Base-by-base conservation (phyloP, 2,329 filamentous ascomycete species). In the Fusarium redolens region DNA sequence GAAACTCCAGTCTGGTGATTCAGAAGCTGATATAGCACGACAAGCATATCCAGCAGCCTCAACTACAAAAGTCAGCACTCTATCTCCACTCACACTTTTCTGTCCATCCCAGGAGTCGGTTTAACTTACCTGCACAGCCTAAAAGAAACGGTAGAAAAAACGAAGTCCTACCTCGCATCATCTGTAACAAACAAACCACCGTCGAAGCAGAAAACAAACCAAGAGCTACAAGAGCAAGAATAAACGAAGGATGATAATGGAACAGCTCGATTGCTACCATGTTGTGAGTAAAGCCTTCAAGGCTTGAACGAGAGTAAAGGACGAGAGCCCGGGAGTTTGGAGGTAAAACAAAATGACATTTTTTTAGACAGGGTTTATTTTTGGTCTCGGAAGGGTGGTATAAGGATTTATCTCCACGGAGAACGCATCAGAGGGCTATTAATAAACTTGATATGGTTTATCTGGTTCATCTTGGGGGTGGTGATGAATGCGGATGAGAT, bases 111-210 rank as follows among this genome's bases (percentile, higher is more conserved):
- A 22, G 22, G 22, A 22, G 22, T 22, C 22, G 22, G 22, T 22
- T 22, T 22, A 22, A 22, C 22, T 22, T 22, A 22, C 22, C 22
- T 22, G 83, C 50, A 30, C 85, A 85, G 1, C 87, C 87, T 9
- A 88, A 77, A 11, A 85, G 68, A 40, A 89, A 85, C 0, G 87
- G 84, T 4, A 85, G 83, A 66, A 86, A 84, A 74, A 86, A 88
- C 85, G 85, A 88, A 5, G 85, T 85, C 51, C 83, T 79, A 4
- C 80, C 79, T 45, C 77, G 75, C n/a, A 84, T 43, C 30, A 87
- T 70, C 57, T 84, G 84, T 28, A 77, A 82, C 28, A 78, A 47
- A 69, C 87, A 85, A 0, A 81, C 52, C 0, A 77, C 37, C 0
- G 82, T 80, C 12, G 85, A 79, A 22, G 65, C 31, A 25, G 74